phyloP scores from a whole-genome alignment of 164 flowering plant species.

The Cinnamomum chago region DNA sequence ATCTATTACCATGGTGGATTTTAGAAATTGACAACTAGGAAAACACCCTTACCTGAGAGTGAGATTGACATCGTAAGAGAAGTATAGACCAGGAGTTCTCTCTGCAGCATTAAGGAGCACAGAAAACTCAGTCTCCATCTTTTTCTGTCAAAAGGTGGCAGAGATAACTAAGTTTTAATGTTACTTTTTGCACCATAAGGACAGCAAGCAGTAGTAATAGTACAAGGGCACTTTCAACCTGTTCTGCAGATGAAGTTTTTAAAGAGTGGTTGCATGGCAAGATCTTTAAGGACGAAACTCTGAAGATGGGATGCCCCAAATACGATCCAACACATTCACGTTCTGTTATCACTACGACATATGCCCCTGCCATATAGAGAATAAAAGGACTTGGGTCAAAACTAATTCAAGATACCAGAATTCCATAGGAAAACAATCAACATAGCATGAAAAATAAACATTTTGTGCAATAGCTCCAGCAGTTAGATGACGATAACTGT shows the following conservation, averaged over 20 bases:
- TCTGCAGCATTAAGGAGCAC: conserved; percentile 74
- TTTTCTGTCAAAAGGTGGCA: conserved; percentile 57
- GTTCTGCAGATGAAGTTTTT: conserved; percentile 59
- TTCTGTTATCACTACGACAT: conserved; percentile 68
- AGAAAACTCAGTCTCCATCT: conserved; percentile 81
- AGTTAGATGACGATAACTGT: not conserved
- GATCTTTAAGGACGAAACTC: conserved; percentile 64
- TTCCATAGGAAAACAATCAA: not conserved
- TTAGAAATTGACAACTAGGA: not conserved
- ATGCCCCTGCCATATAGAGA: conserved; percentile 52
- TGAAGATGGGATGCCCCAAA: conserved; percentile 85
- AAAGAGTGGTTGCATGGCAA: conserved; percentile 82
- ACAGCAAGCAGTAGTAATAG: not conserved
- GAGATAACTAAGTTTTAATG: conserved; percentile 7
- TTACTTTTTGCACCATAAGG: not conserved
- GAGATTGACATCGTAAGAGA: conserved; percentile 85
- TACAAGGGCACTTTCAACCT: conserved; percentile 34
- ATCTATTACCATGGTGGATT: no score
- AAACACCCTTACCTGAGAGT: conserved; percentile 59
- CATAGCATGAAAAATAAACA: not conserved
- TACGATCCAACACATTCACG: conserved; percentile 84
- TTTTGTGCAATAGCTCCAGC: no score
- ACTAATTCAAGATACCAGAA: not conserved
- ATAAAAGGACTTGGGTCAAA: not conserved
- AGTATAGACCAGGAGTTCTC: conserved; percentile 75